Percentiles rank a stretch among this genome's conserved stretches.
Conservation (phyloP, 202 grass and related monocot species). For the Schoenoplectus triqueter region DNA sequence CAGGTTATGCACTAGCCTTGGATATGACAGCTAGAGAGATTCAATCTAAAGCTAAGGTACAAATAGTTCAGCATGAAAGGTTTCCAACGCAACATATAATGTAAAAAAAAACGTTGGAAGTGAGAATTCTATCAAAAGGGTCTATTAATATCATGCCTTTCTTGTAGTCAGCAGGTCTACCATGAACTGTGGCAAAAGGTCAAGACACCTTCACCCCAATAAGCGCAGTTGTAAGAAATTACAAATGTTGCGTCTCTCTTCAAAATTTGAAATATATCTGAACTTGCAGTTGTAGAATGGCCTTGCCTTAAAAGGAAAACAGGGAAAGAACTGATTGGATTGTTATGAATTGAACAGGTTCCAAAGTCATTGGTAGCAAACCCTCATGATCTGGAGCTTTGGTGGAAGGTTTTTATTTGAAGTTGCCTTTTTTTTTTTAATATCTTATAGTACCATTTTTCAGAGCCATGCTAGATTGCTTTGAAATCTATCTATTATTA, state of each 20-base stretch:
- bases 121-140: neutral
- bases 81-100: neutral
- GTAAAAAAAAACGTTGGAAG: neutral
- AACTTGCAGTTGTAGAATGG: slow-evolving; percentile 25
- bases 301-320: slow-evolving; percentile 2
- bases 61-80: neutral
- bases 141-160: slow-evolving; percentile 21
- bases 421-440: slow-evolving; percentile 6
- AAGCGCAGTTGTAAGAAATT: slow-evolving; percentile 78
- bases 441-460: neutral
- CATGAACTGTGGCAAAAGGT: slow-evolving; percentile 94
- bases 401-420: slow-evolving; percentile 74
- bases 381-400: slow-evolving; percentile 84
- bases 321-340: slow-evolving; percentile 26
- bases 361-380: slow-evolving; percentile 81
- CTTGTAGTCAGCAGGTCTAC: slow-evolving; percentile 82
- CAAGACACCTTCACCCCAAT: slow-evolving; percentile 99
- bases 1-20: slow-evolving; percentile 96
- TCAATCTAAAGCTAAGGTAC: slow-evolving; percentile 77
- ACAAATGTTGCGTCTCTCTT: slow-evolving; percentile 19
- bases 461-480: neutral
- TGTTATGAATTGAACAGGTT: slow-evolving; percentile 52
- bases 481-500: neutral
- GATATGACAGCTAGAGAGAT: slow-evolving; percentile 98
- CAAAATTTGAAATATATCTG: neutral